These are phyloP conservation scores for Selaginella moellendorffii DNA, from an alignment of 75 land plant species.

Conservation along the genomic window DNA sequence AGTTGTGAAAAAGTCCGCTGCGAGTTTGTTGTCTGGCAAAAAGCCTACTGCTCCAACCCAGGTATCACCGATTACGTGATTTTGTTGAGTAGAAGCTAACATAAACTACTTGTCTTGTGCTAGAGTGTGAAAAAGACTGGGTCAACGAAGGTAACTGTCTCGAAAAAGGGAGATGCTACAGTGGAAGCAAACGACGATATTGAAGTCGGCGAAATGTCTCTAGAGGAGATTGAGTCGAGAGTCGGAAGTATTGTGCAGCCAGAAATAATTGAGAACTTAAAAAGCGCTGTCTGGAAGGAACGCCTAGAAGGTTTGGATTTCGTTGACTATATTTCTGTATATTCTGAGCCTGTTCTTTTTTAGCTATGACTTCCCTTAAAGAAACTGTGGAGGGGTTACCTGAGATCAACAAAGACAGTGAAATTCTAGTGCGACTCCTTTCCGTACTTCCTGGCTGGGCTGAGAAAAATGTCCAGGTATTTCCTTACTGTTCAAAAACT, in stretches of 20 bases:
- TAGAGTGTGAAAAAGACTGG: not conserved
- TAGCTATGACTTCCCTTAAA: conserved; percentile 67
- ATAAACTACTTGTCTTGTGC: no score
- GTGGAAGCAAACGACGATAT: not conserved
- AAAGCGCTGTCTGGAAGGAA: conserved; percentile 94
- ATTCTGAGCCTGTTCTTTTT: not conserved
- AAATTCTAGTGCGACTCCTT: conserved; percentile 76
- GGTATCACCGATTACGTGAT: conserved; percentile 21
- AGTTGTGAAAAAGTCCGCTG: conserved; percentile 65
- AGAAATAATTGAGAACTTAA: conserved; percentile 61
- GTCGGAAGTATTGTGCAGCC: conserved; percentile 45
- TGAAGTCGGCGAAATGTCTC: not conserved
- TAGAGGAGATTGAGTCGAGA: conserved; percentile 71
- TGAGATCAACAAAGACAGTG: conserved; percentile 47
- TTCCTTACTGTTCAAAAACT: no score
- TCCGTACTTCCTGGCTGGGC: conserved; percentile 87
- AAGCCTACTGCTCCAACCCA: conserved; percentile 34
- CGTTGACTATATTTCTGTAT: not conserved
- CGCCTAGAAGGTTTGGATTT: conserved; percentile 69
- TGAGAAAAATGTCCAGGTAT: conserved; percentile 99
- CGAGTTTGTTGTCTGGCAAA: conserved; percentile 93
- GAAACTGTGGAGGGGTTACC: conserved; percentile 47
- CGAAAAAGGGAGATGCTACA: not conserved
- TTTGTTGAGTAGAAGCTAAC: not conserved
- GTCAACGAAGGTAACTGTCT: not conserved